Base-by-base conservation (phyloP, 805 yeast genomes). In the Deakozyma indianensis region DNA sequence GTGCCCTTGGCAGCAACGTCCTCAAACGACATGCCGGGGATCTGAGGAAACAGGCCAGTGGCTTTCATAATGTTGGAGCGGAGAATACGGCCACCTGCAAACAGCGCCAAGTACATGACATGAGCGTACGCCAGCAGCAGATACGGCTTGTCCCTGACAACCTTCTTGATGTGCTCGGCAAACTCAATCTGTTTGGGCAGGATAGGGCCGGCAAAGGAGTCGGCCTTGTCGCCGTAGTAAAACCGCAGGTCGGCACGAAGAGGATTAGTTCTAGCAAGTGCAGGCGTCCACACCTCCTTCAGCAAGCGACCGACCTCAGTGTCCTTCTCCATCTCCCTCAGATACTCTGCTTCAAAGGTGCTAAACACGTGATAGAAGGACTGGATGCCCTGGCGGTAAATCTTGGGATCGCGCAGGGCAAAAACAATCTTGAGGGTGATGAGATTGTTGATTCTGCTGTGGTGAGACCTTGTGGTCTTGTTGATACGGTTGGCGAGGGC, bases 401-500 rank as follows among this genome's bases (percentile, higher is more conserved):
- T 77, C 51, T 74, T 78, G 42, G 78, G 75, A 59, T 84, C 88
- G 60, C 84, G 73, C 48, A 83, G 63, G 2, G 92, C 94, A 41
- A 83, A 62, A 2, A 86, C 85, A 50, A 84, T 70, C 61, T 79
- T 79, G 40, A 82, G 63, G 14, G 81, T 74, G 64, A 84, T 77
- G 56, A 75, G 63, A 50, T 80, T 79, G 59, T 83, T 76, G 45
- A 84, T 77, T 51, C 72, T 73, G 58, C 80, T 77, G 65, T 84
- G 95, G 23, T 70, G 68, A 16, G 67, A 62, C 50, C 78, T 69
- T 2, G 94, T 84, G 55, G 77, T 80, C 42, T 60, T 58, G 60
- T 84, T 84, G 56, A 85, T 84, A 58, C 95, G 68, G 69, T 85
- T 85, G 42, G 79, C 94, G 44, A 84, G 67, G 4, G 94, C 94